These are phyloP conservation scores for Penicillium sp. DNA, from an alignment of 2,329 filamentous ascomycete genomes.

Conservation along the genomic window DNA sequence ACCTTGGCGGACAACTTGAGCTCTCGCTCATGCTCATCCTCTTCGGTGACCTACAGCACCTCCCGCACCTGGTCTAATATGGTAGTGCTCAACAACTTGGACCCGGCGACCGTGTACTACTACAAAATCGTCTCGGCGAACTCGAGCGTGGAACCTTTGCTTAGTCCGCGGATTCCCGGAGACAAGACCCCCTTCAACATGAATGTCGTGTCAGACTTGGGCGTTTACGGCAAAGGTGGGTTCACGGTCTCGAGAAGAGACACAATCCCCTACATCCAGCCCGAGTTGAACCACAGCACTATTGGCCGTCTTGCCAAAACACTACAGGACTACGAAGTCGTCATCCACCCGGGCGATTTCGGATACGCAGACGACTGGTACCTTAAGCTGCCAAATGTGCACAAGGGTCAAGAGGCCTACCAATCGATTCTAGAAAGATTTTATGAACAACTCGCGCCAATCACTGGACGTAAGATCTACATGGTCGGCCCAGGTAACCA, in stretches of 20 bases:
- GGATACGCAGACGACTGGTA: constrained; percentile 63
- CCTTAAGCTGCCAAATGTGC: constrained; percentile 47
- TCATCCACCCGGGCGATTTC: constrained; percentile 49
- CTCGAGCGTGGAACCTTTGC: constrained; percentile 56
- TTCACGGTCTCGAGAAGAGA: constrained; percentile 55
- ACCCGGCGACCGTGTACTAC: constrained; percentile 60
- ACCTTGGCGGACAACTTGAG: constrained; percentile 43
- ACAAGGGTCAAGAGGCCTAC: constrained; percentile 54
- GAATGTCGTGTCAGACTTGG: constrained; percentile 57
- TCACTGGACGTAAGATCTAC: constrained; percentile 59
- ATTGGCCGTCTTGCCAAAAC: constrained; percentile 56
- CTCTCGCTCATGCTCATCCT: constrained; percentile 47
- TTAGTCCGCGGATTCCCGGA: constrained; percentile 57
- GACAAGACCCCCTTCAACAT: constrained; percentile 58
- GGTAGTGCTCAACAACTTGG: constrained; percentile 50
- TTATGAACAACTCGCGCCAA: constrained; percentile 57
- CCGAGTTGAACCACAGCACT: constrained; percentile 61
- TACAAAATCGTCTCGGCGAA: constrained; percentile 62
- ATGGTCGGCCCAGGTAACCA: constrained; percentile 62
- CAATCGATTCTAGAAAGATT: constrained; percentile 60
- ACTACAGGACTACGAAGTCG: constrained; percentile 57
- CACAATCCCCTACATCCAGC: constrained; percentile 52
- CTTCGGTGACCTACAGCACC: constrained; percentile 54
- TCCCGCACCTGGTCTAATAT: constrained; percentile 57
- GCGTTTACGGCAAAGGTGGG: constrained; percentile 57